Base-by-base conservation (phyloP, 306 rosid species). In the Sicyos baderoa region DNA sequence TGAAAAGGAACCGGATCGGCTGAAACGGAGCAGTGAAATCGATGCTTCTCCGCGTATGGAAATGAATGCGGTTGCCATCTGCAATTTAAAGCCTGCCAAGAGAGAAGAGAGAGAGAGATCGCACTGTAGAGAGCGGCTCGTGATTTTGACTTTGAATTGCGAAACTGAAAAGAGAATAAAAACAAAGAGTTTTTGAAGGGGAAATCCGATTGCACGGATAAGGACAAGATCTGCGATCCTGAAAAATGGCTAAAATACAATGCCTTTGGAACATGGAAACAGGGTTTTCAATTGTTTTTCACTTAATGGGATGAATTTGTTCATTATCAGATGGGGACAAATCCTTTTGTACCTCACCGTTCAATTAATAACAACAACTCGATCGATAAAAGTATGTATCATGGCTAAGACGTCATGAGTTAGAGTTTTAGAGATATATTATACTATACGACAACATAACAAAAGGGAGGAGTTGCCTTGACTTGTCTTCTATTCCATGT, bases 31-130 rank as follows among this genome's bases (percentile, higher is more conserved):
- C 76, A 29, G 68, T 79, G 75, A 63, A 18, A 14, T 62, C 42
- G 80, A 85, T 59, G 74, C 73, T 77, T 73, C 78, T 71, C 68
- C 87, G 86, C 81, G 81, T 77, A 58, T 72, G 68, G 78, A 84
- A 84, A 55, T 61, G 69, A 54, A 57, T 61, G 32, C 52, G 5
- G 50, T 73, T 37, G 72, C 54, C 66, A 71, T 78, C 59, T 60
- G 73, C 57, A 71, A 76, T 49, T 27, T 67, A 71, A 80, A 82
- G 84, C 82, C 70, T n/a, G n/a, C 68, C 72, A 73, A 82, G 79
- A 81, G 78, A 79, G 1, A 45, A 11, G 50, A 11, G 50, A 56
- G 70, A 37, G 51, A 62, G 82, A 82, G 50, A 14, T n/a, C n/a
- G 7, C 88, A 80, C 72, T 71, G 59, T 71, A 75, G 70, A 75